Evolutionary conservation across 1,139 yeast genomes (phyloP).

Genomic region (Debaryomycetaceae sp.): DNA sequence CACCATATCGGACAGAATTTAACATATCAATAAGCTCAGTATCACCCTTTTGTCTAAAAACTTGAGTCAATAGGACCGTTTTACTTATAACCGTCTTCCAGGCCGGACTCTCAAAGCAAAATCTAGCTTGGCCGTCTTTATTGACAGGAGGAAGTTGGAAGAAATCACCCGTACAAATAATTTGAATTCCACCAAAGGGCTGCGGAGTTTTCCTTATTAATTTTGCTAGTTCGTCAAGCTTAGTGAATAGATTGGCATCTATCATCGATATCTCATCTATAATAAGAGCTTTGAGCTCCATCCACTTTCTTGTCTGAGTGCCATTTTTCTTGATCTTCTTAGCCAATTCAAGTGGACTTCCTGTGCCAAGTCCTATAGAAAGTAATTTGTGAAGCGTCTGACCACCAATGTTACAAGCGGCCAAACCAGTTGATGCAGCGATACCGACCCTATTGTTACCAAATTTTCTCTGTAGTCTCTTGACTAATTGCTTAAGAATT

Average conservation of each 20-base stretch:
- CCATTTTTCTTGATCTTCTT: conserved; percentile 45
- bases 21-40: conserved; percentile 65
- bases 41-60: conserved; percentile 74
- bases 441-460: conserved; percentile 61
- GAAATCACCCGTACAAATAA: conserved; percentile 78
- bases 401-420: conserved; percentile 87
- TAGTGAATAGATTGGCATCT: conserved; percentile 63
- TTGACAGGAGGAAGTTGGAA: conserved; percentile 84
- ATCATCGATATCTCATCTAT: conserved; percentile 86
- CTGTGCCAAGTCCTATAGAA: conserved; percentile 72
- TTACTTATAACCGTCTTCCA: conserved; percentile 56
- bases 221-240: conserved; percentile 61
- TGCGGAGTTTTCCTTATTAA: conserved; percentile 35
- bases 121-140: conserved; percentile 33
- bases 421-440: conserved; percentile 90
- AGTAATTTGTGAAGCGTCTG: conserved; percentile 74
- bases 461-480: conserved; percentile 29
- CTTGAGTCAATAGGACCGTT: conserved; percentile 58
- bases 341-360: conserved; percentile 40
- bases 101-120: conserved; percentile 55
- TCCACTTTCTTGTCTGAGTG: conserved; percentile 53
- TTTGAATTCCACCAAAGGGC: conserved; percentile 83
- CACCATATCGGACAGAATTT: conserved; percentile 69
- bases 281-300: conserved; percentile 55
- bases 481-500: conserved; percentile 58